Conservation (phyloP, 2,329 filamentous ascomycete genomes). For the Tolypocladium nubicola region DNA sequence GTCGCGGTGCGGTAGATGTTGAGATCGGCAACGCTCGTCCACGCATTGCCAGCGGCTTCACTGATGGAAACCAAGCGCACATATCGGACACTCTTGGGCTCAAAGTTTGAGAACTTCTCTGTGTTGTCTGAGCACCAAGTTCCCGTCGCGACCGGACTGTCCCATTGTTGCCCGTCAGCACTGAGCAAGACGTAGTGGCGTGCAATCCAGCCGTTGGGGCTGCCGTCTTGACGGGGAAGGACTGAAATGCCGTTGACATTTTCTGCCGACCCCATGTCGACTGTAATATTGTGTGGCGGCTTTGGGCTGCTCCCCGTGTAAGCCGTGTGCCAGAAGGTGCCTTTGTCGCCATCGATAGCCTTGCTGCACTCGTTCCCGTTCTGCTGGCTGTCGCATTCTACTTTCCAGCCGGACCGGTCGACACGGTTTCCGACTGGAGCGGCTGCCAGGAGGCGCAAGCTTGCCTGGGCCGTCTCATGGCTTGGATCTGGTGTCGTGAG, state of each 20-base stretch:
- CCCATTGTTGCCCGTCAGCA: conserved; percentile 15
- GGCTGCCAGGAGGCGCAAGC: background rate
- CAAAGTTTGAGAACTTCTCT: conserved; percentile 21
- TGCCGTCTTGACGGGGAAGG: conserved; percentile 16
- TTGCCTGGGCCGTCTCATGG: background rate
- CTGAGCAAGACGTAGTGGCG: conserved; percentile 17
- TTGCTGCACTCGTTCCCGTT: conserved; percentile 16
- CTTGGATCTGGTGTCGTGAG: background rate
- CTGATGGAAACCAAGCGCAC: conserved; percentile 16
- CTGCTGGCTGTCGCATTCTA: conserved; percentile 16
- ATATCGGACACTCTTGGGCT: conserved; percentile 16
- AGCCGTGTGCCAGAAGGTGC: conserved; percentile 17
- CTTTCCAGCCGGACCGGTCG: conserved; percentile 11
- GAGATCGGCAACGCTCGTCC: conserved; percentile 21
- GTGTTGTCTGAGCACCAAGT: conserved; percentile 16
- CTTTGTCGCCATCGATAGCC: conserved; percentile 15
- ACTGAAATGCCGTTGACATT: conserved; percentile 19
- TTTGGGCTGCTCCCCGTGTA: background rate
- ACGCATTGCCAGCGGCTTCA: conserved; percentile 17
- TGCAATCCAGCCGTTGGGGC: conserved; percentile 16
- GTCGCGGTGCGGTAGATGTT: conserved; percentile 16
- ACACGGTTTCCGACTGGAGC: conserved; percentile 2
- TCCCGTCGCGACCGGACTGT: conserved; percentile 14
- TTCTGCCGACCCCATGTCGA: conserved; percentile 15
- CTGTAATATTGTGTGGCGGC: conserved; percentile 18